Evolutionary conservation across 768 basidiomycete species (phyloP), one percentile per base, ranked within the genome.

Genomic region (Hebeloma cylindrosporum): DNA sequence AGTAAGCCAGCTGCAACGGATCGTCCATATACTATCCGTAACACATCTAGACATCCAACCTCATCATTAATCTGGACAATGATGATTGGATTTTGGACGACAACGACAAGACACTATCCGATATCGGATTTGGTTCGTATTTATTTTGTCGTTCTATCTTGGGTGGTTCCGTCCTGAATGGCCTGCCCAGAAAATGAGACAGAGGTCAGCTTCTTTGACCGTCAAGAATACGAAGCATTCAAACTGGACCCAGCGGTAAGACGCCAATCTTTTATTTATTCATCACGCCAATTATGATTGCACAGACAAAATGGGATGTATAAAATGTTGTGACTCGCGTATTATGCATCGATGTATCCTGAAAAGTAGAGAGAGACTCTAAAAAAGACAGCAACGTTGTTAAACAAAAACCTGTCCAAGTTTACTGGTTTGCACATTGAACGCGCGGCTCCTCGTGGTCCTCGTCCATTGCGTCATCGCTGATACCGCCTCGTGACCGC

Each of bases 111-210:
- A 73, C 69, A 1, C 74, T 99, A n/a, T 79, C 73, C 2, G 79
- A 83, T 3, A 65, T 79, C 26, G 92, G 86, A 13, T 78, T 94
- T 36, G 88, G 95, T 94, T 46, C 45, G 83, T 67, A 17, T n/a
- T 22, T 38, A 17, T 23, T 26, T 36, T 13, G 10, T 6, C 30
- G 25, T 14, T 38, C 9, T 6, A 14, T 23, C 8, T n/a, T 21
- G 14, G 32, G 37, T 32, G 47, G 35, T 43, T 21, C 38, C 3
- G 31, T 26, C 4, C 11, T 28, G 28, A 13, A 11, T n/a, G n/a
- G n/a, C n/a, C n/a, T n/a, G n/a, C n/a, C n/a, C 50, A 97, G 95
- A 96, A 65, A 95, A 98, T 60, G 95, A 99, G 65, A 88, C 89
- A 0, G 95, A 99, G 69, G 76, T 94, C 51, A 93, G 90, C 61